Evolutionary conservation across 2,329 filamentous ascomycete species (phyloP), one percentile per base, ranked within the genome.

Genomic region (Aplosporella prunicola): DNA sequence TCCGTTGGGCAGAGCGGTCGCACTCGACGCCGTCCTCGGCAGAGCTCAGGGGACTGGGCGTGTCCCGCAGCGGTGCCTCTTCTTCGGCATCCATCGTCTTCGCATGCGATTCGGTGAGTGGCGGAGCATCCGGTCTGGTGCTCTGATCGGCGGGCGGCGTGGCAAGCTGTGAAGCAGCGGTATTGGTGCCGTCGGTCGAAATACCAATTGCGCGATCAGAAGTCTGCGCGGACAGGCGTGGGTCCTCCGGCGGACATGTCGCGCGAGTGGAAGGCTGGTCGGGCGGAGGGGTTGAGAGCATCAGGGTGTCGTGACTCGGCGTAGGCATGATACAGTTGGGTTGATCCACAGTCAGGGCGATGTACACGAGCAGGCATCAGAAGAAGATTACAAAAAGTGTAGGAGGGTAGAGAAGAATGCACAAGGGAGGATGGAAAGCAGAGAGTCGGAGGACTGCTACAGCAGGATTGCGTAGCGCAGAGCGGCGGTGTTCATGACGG

Each of bases 181-280:
- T n/a, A n/a, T n/a, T n/a, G 26, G 28, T 20, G 29, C 9, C 28
- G 14, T 20, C 33, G 32, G 38, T 15, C 33, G 20, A 22, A 24
- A 18, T 27, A 16, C 31, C 25, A 31, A 40, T 40, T 31, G 38
- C 31, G 27, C 24, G 20, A n/a, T 32, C 25, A 17, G 11, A 24
- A 27, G 31, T 22, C 20, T 10, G 25, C 20, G 47, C 33, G 33
- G 44, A 43, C 14, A 45, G 47, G 45, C 53, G 56, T 50, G 45
- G 42, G 22, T 58, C 55, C 20, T 72, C 68, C 26, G 67, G 67
- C n/a, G 68, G 68, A 53, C 68, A 71, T 43, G 65, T 66, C 35
- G 62, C 55, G 51, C 60, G 68, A 51, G 57, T 53, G 47, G 63
- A 58, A 48, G 62, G 53, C 54, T 57, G 57, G 63, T 63, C 51